Conservation (phyloP, 192 early-diverging fungal species). For the Coemansia sp. region DNA sequence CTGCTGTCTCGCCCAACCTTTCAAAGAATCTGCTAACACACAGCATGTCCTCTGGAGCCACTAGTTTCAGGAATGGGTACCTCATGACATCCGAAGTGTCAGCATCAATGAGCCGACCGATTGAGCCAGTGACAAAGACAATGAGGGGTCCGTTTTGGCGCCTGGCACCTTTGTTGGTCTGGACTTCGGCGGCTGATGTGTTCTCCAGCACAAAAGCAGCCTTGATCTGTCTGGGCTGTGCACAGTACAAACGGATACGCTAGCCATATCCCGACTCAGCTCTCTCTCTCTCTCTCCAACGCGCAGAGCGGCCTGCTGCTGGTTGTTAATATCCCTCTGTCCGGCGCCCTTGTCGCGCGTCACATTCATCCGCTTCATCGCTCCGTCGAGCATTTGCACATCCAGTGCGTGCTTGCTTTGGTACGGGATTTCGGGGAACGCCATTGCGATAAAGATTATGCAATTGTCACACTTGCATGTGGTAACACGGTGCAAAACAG, state of each 20-base stretch:
- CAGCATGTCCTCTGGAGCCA: slow-evolving; percentile 49
- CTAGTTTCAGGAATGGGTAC: slow-evolving; percentile 30
- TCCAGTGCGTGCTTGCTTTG: slow-evolving; percentile 27
- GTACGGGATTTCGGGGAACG: slow-evolving; percentile 42
- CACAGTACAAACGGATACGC: slow-evolving; percentile 16
- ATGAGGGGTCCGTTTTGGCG: slow-evolving; percentile 33
- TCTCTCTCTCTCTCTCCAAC: neutral
- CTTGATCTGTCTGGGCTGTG: slow-evolving; percentile 38
- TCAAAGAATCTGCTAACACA: slow-evolving; percentile 40
- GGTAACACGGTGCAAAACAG: slow-evolving; percentile 15
- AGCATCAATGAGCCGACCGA: slow-evolving; percentile 42
- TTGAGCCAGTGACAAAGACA: slow-evolving; percentile 47
- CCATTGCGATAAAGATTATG: slow-evolving; percentile 16
- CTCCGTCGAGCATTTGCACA: slow-evolving; percentile 16
- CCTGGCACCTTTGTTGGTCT: neutral
- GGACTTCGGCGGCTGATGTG: slow-evolving; percentile 11
- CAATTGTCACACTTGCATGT: no score
- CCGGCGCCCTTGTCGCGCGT: neutral
- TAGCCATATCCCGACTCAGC: slow-evolving; percentile 8
- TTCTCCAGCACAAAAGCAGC: slow-evolving; percentile 44
- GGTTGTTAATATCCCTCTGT: neutral
- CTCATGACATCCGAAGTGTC: slow-evolving; percentile 25
- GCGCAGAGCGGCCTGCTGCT: slow-evolving; percentile 11
- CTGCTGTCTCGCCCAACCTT: slow-evolving; percentile 28
- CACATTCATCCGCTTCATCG: no score